phyloP scores from a whole-genome alignment of 2,329 filamentous ascomycete species.

The Fusarium sp. region DNA sequence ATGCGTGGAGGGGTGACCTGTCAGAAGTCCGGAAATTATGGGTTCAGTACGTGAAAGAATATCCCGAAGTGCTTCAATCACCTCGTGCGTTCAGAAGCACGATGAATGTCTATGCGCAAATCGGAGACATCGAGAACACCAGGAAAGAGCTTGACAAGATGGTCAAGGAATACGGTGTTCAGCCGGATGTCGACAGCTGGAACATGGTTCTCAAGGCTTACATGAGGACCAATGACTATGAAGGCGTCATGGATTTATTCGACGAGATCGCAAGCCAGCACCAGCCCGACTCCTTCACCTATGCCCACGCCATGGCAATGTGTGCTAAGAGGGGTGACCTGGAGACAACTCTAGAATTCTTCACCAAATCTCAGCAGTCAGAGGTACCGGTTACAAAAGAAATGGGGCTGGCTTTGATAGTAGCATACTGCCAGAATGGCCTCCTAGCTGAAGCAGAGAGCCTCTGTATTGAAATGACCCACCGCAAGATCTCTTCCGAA shows the following conservation, averaged over 20 bases:
- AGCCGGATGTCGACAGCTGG: conserved; percentile 74
- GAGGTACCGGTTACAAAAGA: conserved; percentile 64
- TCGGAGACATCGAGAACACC: conserved; percentile 73
- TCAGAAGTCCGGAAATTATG: conserved; percentile 61
- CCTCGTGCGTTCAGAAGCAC: conserved; percentile 67
- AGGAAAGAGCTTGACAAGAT: conserved; percentile 74
- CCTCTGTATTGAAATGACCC: conserved; percentile 64
- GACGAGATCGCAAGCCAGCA: conserved; percentile 66
- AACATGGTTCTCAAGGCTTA: conserved; percentile 83
- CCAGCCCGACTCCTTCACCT: conserved; percentile 73
- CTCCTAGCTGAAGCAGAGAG: conserved; percentile 54
- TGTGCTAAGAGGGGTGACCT: conserved; percentile 80
- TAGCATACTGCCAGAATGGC: conserved; percentile 69
- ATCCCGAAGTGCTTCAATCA: conserved; percentile 52
- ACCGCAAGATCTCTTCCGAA: conserved; percentile 65
- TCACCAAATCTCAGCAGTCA: conserved; percentile 70
- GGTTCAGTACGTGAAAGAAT: conserved; percentile 57
- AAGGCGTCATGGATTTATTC: conserved; percentile 75
- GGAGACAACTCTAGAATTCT: conserved; percentile 74
- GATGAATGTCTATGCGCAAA: conserved; percentile 78
- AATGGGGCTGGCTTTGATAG: conserved; percentile 75
- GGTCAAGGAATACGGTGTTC: conserved; percentile 64
- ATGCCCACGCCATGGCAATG: conserved; percentile 80
- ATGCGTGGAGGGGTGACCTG: conserved; percentile 64
- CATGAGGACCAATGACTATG: conserved; percentile 73